These are phyloP conservation scores for Leccinum rimulosum DNA, from an alignment of 768 basidiomycete species.

Conservation along the genomic window DNA sequence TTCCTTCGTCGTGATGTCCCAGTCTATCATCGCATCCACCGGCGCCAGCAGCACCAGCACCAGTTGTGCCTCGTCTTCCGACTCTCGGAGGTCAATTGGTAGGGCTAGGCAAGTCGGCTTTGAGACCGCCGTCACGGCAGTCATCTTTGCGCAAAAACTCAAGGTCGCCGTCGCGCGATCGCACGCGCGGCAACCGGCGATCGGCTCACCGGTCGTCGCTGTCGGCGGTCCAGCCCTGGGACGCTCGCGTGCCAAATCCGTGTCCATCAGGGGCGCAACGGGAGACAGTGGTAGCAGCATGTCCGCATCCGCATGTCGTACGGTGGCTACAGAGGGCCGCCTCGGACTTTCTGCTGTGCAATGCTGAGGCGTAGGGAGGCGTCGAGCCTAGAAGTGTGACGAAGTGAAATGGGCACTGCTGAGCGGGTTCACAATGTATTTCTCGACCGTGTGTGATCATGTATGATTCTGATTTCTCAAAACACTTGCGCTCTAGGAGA, in stretches of 20 bases:
- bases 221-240: background rate
- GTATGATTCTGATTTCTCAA: background rate
- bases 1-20: slow-evolving; percentile 1
- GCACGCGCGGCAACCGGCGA: background rate
- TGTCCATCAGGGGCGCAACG: background rate
- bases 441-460: background rate
- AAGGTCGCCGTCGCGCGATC: slow-evolving; percentile 18
- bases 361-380: background rate
- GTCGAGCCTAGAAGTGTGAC: too few relatives aligned
- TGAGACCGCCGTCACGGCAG: slow-evolving; percentile 21
- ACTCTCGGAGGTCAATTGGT: background rate
- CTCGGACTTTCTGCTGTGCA: background rate
- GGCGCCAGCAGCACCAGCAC: background rate
- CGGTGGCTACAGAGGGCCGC: slow-evolving; percentile 1
- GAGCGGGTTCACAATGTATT: background rate
- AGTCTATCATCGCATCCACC: background rate
- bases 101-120: slow-evolving; percentile 18
- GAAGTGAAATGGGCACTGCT: background rate
- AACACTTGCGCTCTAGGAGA: background rate
- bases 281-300: background rate
- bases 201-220: background rate
- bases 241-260: slow-evolving; percentile 6
- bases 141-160: slow-evolving; percentile 23
- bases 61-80: background rate
- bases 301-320: background rate